Percentiles rank a stretch among this genome's conserved stretches.
phyloP scores from a whole-genome alignment of 192 early-diverging fungal species.

The Spizellomyces punctatus region DNA sequence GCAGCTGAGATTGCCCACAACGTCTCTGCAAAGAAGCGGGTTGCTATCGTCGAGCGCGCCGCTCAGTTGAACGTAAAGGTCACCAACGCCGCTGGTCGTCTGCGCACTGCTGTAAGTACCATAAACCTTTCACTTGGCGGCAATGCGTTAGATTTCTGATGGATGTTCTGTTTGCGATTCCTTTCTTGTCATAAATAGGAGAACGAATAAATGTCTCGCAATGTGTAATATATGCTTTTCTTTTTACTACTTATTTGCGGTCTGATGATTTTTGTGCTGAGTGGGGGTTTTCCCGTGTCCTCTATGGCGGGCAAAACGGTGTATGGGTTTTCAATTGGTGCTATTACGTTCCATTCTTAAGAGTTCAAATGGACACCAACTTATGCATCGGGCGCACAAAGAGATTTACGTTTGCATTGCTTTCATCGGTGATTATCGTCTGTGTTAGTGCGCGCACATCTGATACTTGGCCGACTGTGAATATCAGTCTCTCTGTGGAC shows the following conservation, averaged over 20 bases:
- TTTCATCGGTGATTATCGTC: too few species aligned
- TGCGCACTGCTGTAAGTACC: conserved; percentile 53
- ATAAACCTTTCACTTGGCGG: not conserved
- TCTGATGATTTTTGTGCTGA: not conserved
- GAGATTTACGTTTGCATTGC: too few species aligned
- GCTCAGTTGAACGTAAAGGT: conserved; percentile 96
- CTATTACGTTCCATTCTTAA: too few species aligned
- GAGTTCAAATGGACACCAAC: too few species aligned
- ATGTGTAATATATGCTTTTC: conserved; percentile 20
- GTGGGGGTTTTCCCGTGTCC: too few species aligned
- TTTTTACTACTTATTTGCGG: not conserved
- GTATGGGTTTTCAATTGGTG: too few species aligned
- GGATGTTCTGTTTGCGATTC: not conserved
- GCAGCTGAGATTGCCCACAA: conserved; percentile 99
- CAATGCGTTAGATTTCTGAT: not conserved
- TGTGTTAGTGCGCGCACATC: too few species aligned
- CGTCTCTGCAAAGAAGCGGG: conserved; percentile 92
- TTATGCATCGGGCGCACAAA: too few species aligned
- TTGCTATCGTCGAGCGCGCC: conserved; percentile 91
- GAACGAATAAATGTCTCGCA: conserved; percentile 27
- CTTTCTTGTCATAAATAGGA: conserved; percentile 15
- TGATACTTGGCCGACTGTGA: too few species aligned
- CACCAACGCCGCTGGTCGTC: conserved; percentile 86
- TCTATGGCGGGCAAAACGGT: too few species aligned
- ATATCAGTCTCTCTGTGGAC: too few species aligned